Conservation (phyloP, 139 green algal species). For the Nannochloris sp. region DNA sequence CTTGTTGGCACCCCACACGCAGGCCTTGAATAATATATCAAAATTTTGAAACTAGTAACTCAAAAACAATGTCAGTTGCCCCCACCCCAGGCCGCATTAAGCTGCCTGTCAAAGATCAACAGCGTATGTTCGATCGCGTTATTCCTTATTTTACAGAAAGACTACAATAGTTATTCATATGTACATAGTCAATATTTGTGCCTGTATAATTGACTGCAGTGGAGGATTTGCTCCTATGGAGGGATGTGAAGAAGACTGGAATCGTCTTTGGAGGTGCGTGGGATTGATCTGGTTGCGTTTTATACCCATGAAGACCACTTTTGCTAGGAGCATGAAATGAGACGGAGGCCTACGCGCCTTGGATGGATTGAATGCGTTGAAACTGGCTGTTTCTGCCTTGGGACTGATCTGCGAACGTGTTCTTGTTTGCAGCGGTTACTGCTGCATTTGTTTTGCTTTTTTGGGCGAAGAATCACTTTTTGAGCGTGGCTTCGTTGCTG, state of each 20-base stretch:
- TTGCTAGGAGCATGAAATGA: too few species aligned
- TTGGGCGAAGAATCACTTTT: constrained; percentile 13
- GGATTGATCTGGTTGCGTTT: background rate
- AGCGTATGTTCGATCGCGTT: background rate
- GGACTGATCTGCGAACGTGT: background rate
- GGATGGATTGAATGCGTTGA: background rate
- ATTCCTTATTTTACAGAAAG: too few species aligned
- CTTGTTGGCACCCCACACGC: too few species aligned
- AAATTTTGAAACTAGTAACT: background rate
- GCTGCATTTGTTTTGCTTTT: constrained; percentile 33
- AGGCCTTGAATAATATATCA: background rate
- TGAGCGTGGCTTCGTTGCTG: constrained; percentile 17
- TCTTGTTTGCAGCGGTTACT: constrained; percentile 14
- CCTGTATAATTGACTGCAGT: constrained; percentile 9
- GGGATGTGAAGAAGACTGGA: constrained; percentile 28
- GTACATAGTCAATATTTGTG: too few species aligned
- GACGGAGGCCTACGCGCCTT: too few species aligned
- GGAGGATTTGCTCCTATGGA: constrained; percentile 50
- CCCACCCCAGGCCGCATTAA: background rate
- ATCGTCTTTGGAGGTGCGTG: constrained; percentile 25
- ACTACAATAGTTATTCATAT: too few species aligned
- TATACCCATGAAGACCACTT: too few species aligned
- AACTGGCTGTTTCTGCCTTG: background rate
- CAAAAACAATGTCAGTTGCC: background rate
- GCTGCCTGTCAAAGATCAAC: constrained; percentile 14